phyloP scores from a whole-genome alignment of 78 protist species.

The Chrysochromulina tobinii region DNA sequence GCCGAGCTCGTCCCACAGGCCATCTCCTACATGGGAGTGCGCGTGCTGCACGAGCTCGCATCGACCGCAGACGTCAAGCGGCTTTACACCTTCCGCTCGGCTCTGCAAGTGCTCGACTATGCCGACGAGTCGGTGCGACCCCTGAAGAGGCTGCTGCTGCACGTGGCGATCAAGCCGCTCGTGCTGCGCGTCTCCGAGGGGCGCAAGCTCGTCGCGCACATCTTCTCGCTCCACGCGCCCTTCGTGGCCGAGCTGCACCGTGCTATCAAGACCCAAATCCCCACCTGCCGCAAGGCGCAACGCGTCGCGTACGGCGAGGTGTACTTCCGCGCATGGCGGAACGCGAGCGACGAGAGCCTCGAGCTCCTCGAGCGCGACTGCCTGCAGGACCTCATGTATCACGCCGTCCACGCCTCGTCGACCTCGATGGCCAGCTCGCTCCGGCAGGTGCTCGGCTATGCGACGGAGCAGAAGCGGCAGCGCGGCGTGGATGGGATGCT shows the following conservation, averaged over 20 bases:
- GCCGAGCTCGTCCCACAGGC: slow-evolving; percentile 63
- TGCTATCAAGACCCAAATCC: slow-evolving; percentile 56
- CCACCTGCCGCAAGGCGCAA: background rate
- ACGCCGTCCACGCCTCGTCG: slow-evolving; percentile 46
- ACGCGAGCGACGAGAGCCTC: slow-evolving; percentile 26
- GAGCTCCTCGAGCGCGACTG: slow-evolving; percentile 44
- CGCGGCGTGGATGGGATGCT: slow-evolving; percentile 73
- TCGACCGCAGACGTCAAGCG: slow-evolving; percentile 46
- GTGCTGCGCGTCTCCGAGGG: slow-evolving; percentile 60
- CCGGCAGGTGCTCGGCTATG: slow-evolving; percentile 20
- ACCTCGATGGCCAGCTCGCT: background rate
- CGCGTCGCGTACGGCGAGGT: slow-evolving; percentile 51
- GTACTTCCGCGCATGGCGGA: slow-evolving; percentile 69
- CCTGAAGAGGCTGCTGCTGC: slow-evolving; percentile 50
- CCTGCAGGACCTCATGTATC: slow-evolving; percentile 61
- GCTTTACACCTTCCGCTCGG: slow-evolving; percentile 33
- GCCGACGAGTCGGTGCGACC: slow-evolving; percentile 14
- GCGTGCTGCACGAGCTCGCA: slow-evolving; percentile 30
- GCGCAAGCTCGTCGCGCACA: slow-evolving; percentile 41
- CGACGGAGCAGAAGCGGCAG: slow-evolving; percentile 51
- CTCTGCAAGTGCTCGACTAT: slow-evolving; percentile 47
- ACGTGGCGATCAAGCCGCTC: slow-evolving; percentile 51
- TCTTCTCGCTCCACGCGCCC: slow-evolving; percentile 20
- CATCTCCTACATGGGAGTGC: slow-evolving; percentile 49
- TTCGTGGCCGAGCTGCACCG: slow-evolving; percentile 57